Evolutionary conservation across 768 basidiomycete genomes (phyloP), one percentile per base, ranked within the genome.

Genomic region (Tylopilus rubrobrunneus): DNA sequence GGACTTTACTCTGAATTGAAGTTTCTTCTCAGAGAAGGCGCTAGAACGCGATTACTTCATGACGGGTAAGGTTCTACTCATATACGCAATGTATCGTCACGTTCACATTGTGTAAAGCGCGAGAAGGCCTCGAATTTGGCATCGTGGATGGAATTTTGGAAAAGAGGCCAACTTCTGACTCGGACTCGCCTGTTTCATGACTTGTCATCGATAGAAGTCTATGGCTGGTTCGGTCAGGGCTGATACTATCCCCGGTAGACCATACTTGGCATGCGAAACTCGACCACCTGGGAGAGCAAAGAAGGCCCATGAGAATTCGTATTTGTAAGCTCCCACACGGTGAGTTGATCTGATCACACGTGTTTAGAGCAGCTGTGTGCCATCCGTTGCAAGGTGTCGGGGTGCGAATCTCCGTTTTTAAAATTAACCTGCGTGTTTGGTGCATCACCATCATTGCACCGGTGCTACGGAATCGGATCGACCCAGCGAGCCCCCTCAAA

Each of bases 31-130:
- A 94, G 93, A 91, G 71, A 86, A 76, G 55, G 93, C 94, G 37
- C 74, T 98, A 59, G 94, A 98, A 73, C 80, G 94, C 56, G 94
- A 98, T 71, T 95, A 95, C 72, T 98, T 92, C 71, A 88, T 98
- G 90, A 96, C 93, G 55, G 86, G 88, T 86, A 58, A 58, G 52
- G 8, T 21, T 48, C 29, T 3, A 39, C 7, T 52, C 45, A 45
- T 57, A 19, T 39, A 49, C 56, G 43, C 41, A 48, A 57, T 61
- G 45, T 56, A 27, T 57, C 60, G 59, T 46, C 60, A 62, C 29
- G 57, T 48, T 61, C 55, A 62, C 64, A 60, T 58, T 67, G 48
- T 54, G 58, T 56, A 59, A 70, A 85, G 91, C 94, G 5, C 83
- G 86, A 67, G 90, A 96, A 78, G 92, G 93, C 12, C 75, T 92